phyloP scores from a whole-genome alignment of 129 eudicot genomes.

The Solidago caesia region DNA sequence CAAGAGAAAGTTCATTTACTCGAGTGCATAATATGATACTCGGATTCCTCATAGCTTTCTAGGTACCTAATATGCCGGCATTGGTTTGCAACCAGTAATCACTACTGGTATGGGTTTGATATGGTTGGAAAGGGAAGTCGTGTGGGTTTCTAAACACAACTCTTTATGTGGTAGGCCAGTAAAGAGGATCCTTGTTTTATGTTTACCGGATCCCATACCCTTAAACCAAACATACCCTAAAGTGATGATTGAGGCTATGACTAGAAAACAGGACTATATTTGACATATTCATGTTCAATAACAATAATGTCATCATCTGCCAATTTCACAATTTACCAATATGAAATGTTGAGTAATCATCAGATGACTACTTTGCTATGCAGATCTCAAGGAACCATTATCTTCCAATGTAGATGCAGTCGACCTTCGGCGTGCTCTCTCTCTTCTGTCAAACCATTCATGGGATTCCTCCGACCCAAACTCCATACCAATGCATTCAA shows the following conservation, averaged over 20 bases:
- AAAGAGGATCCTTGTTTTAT: not conserved
- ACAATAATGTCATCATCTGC: not conserved
- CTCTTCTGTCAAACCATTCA: slow-evolving; percentile 87
- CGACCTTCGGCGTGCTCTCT: slow-evolving; percentile 86
- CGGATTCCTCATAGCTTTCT: not conserved
- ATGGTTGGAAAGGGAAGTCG: not conserved
- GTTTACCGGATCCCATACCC: not conserved
- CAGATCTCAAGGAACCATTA: slow-evolving; percentile 8
- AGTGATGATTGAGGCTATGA: too few relatives aligned
- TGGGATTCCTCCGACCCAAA: slow-evolving; percentile 52
- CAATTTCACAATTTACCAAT: not conserved
- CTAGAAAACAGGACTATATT: too few relatives aligned
- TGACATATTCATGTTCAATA: too few relatives aligned
- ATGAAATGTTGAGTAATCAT: not conserved
- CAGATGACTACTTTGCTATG: not conserved
- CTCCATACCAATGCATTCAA: slow-evolving; percentile 23
- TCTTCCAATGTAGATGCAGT: slow-evolving; percentile 48
- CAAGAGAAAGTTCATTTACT: not conserved
- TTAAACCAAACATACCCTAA: not conserved
- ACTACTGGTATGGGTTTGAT: not conserved
- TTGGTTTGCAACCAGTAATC: not conserved
- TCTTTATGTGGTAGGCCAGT: not conserved
- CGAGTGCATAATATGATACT: not conserved
- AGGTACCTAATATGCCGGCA: not conserved
- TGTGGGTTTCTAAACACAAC: not conserved